These are phyloP conservation scores for Cladosporium sp. DNA, from an alignment of 2,329 filamentous ascomycete species.

Conservation along the genomic window DNA sequence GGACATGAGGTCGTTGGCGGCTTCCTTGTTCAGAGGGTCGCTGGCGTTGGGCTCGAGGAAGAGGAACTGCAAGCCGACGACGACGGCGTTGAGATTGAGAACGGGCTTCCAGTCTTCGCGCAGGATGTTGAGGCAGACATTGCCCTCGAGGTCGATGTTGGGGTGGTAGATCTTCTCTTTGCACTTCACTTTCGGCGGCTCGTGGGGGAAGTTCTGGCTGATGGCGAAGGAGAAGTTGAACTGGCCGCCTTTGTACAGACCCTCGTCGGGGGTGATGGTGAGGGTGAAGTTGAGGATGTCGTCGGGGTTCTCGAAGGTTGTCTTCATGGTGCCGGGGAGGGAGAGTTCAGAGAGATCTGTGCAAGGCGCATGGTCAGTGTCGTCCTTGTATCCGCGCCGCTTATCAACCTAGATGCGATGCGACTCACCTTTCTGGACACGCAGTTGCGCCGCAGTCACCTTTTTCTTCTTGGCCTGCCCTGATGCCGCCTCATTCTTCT, in stretches of 20 bases:
- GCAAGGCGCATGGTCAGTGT: not conserved
- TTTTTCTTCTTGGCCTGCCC: conserved; percentile 88
- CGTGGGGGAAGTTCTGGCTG: conserved; percentile 93
- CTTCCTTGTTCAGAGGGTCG: conserved; percentile 98
- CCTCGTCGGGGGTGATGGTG: conserved; percentile 81
- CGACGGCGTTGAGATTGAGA: conserved; percentile 91
- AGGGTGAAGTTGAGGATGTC: conserved; percentile 83
- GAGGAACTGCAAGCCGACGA: conserved; percentile 91
- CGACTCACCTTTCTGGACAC: conserved; percentile 84
- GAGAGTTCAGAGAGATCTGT: conserved; percentile 79
- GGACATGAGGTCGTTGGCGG: conserved; percentile 83
- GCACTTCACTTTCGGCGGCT: conserved; percentile 96
- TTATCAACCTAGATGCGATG: conserved; percentile 3
- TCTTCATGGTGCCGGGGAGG: conserved; percentile 76
- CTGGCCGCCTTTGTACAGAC: conserved; percentile 80
- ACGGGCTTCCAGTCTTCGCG: conserved; percentile 99
- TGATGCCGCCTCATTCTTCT: conserved; percentile 84
- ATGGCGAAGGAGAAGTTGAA: conserved; percentile 93
- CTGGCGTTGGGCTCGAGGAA: conserved; percentile 97
- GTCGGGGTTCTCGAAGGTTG: conserved; percentile 77
- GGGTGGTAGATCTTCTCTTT: conserved; percentile 98
- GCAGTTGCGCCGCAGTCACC: conserved; percentile 91
- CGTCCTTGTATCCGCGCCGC: not conserved
- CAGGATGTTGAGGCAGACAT: conserved; percentile 96
- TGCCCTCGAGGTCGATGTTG: conserved; percentile 96